Base-by-base conservation (phyloP, 371 early-diverging fungal genomes). In the Apophysomyces trapeziformis region DNA sequence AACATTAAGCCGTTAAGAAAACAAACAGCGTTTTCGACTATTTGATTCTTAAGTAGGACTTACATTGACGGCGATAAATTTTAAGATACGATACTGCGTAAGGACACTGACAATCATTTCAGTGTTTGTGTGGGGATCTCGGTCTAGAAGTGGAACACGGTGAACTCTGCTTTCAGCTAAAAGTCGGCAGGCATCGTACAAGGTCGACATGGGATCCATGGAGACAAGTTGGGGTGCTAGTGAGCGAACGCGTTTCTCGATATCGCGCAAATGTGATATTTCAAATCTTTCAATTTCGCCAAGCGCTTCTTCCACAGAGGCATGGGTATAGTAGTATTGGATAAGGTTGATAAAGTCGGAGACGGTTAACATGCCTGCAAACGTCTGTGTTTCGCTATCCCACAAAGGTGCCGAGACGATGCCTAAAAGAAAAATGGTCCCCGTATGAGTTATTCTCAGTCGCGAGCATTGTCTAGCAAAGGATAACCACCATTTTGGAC, bases 331-430 rank as follows among this genome's bases (percentile, higher is more conserved):
- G 74, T 93, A 96, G 72, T 94, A 92, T 71, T 94, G 90, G 38
- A 98, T 94, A 69, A 98, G 78, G 67, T 94, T 92, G 61, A 97
- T 91, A 70, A 98, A 92, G 70, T 98, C 96, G 7, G 95, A 92
- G 5, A 95, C 94, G 14, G 96, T 93, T 70, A 97, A 82, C 93
- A 97, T 93, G 58, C 98, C 98, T 2, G 89, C 90, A 74, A 94
- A 96, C 69, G 80, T 79, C 61, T 93, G 92, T 4, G 79, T 79
- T 11, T 79, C 75, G 7, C 95, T 92, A 66, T 94, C 92, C 93
- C 94, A 98, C 45, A 98, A 75, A 44, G 97, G 96, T 12, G 97
- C 97, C 12, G 94, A 93, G 38, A 94, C 95, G 64, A 96, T 90
- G n/a, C 94, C 96, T 93, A 76, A 67, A 35, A 26, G 32, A 26